Base-by-base conservation (phyloP, 805 yeast species). In the Kurtzmaniella cleridarum region DNA sequence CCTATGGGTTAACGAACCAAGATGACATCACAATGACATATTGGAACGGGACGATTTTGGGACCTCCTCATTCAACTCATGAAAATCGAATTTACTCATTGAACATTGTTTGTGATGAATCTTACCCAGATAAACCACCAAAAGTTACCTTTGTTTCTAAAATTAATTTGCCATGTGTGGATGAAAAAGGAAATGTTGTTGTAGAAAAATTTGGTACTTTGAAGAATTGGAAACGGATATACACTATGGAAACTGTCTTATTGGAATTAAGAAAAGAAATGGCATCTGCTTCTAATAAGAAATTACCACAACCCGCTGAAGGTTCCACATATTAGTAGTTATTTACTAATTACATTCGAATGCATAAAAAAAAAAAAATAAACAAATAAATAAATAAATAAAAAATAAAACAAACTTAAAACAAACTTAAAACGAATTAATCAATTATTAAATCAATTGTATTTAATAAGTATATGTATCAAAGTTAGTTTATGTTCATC, bases 31-130 rank as follows among this genome's bases (percentile, higher is more conserved):
- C 89, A 37, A 87, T 93, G 95, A 84, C 95, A 9, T 65, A 83
- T 53, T 93, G 99, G 99, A 93, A 90, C 64, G 98, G 97, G 10
- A 93, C 99, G 27, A 91, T 93, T 38, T 69, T 93, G 47, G 99
- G 99, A 0, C 98, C 99, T 3, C 98, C 98, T 27, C 95, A 85
- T 54, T 63, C 69, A 11, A 78, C 77, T 20, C 97, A 91, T 59
- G 97, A 90, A 60, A 93, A 93, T 62, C 75, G 98, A 56, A 93
- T 93, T 46, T 93, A 93, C 60, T 81, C 87, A 27, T 70, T 93
- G 40, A 79, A 76, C 38, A 78, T 93, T 35, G 79, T 78, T 46
- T 90, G 97, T 59, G 97, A 89, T 15, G 79, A 77, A 4, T 66
- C 73, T 5, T 93, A 93, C 59, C 99, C 99, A 1, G 93, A 85